Conservation (phyloP, 495 filamentous ascomycete species). For the Clavariopsis aquatica region DNA sequence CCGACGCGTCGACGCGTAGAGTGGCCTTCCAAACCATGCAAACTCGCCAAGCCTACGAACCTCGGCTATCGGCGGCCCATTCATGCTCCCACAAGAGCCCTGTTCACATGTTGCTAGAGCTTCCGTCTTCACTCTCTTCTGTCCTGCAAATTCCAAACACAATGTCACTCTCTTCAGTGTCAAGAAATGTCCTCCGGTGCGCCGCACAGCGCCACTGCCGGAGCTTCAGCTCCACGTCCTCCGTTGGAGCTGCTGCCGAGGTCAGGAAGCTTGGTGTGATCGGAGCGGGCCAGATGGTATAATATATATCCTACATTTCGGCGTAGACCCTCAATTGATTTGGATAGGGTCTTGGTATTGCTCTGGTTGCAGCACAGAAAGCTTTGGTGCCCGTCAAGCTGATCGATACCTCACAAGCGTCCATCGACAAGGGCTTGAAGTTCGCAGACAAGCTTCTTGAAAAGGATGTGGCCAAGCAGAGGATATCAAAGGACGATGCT, state of each 20-base stretch:
- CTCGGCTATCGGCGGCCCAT: background rate
- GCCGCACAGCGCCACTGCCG: slow-evolving; percentile 42
- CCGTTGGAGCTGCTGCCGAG: slow-evolving; percentile 57
- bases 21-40: slow-evolving; percentile 25
- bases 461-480: slow-evolving; percentile 84
- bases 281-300: slow-evolving; percentile 86
- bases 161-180: slow-evolving; percentile 31
- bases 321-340: slow-evolving; percentile 36
- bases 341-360: slow-evolving; percentile 87
- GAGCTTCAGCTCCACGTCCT: slow-evolving; percentile 56
- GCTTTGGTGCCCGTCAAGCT: slow-evolving; percentile 83
- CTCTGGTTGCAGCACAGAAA: slow-evolving; percentile 86
- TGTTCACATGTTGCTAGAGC: slow-evolving; percentile 5
- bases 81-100: background rate
- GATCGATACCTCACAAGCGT: slow-evolving; percentile 79
- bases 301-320: slow-evolving; percentile 30
- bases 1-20: slow-evolving; percentile 30
- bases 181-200: slow-evolving; percentile 29
- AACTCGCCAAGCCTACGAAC: slow-evolving; percentile 26
- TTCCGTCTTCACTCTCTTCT: slow-evolving; percentile 15
- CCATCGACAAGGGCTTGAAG: slow-evolving; percentile 86
- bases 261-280: slow-evolving; percentile 90
- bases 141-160: background rate
- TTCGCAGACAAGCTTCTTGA: slow-evolving; percentile 93
- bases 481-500: slow-evolving; percentile 76